Percentiles rank a stretch among this genome's conserved stretches.
These are phyloP conservation scores for Raphanus hybrid DNA, from an alignment of 441 rosid genomes.

Conservation along the genomic window DNA sequence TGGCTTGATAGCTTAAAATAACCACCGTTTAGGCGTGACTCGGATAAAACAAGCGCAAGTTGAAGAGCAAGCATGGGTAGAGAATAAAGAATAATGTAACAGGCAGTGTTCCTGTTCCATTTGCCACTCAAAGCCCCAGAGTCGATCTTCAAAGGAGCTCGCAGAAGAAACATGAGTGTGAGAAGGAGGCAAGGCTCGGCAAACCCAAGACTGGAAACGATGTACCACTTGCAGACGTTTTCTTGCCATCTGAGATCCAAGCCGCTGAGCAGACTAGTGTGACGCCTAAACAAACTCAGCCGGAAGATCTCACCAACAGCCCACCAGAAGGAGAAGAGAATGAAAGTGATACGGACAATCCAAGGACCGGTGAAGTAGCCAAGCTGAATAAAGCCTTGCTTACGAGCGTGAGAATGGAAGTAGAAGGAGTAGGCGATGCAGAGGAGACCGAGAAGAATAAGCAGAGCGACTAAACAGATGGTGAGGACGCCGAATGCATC, in stretches of 20 bases:
- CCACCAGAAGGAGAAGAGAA: conserved; percentile 88
- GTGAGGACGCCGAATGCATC: conserved; percentile 99
- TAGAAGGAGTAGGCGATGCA: conserved; percentile 82
- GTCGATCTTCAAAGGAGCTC: conserved; percentile 90
- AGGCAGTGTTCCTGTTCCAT: conserved; percentile 84
- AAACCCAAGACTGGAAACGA: conserved; percentile 92
- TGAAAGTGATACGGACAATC: conserved; percentile 79
- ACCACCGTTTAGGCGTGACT: conserved; percentile 64
- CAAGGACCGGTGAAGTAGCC: conserved; percentile 90
- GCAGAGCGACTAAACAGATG: conserved; percentile 79
- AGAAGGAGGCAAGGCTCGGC: conserved; percentile 97
- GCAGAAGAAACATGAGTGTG: conserved; percentile 82
- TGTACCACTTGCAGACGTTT: conserved; percentile 83
- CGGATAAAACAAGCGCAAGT: conserved; percentile 68
- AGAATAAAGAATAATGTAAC: conserved; percentile 68
- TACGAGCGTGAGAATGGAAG: conserved; percentile 73
- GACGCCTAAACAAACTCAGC: conserved; percentile 69
- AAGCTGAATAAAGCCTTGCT: conserved; percentile 56
- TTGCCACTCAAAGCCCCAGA: conserved; percentile 67
- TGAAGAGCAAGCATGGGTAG: conserved; percentile 85
- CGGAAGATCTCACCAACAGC: conserved; percentile 81
- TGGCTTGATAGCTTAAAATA: conserved; percentile 56
- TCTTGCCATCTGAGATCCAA: conserved; percentile 85
- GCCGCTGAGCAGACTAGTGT: conserved; percentile 60
- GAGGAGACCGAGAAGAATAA: conserved; percentile 72